These are phyloP conservation scores for Noccaea bulbosa DNA, from an alignment of 345 rosid genomes.

Conservation along the genomic window DNA sequence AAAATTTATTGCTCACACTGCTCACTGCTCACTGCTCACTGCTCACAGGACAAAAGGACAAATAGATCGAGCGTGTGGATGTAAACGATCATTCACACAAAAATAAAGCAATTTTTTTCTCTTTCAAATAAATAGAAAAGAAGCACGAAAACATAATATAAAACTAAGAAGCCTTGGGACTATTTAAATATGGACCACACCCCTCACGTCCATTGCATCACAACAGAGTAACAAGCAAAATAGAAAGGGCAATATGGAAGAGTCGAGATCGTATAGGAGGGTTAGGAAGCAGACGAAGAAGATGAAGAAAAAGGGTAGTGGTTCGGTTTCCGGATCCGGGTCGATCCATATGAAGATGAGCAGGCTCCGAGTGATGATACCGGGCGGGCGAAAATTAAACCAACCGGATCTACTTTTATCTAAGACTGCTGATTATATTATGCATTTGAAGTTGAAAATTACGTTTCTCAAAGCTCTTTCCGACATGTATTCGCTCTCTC, in stretches of 20 bases:
- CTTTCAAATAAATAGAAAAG: background rate
- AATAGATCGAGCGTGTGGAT: conserved; percentile 41
- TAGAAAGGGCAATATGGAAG: conserved; percentile 6
- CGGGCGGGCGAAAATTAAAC: conserved; percentile 60
- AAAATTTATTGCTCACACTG: background rate
- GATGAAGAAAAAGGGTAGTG: conserved; percentile 14
- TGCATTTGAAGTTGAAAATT: conserved; percentile 60
- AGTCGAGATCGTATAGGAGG: conserved; percentile 20
- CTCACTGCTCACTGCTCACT: too few species aligned
- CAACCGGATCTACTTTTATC: conserved; percentile 54
- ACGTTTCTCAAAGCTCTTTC: conserved; percentile 59
- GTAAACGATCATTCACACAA: conserved; percentile 4
- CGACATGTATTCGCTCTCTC: conserved; percentile 41
- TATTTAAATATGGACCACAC: conserved; percentile 30
- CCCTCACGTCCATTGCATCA: conserved; percentile 24
- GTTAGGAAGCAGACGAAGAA: conserved; percentile 38
- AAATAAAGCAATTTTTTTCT: background rate
- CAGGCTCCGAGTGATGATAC: conserved; percentile 63
- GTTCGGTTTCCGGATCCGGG: conserved; percentile 10
- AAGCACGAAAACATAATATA: background rate
- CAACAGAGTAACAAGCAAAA: conserved; percentile 11
- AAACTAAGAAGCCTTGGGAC: background rate
- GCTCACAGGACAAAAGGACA: conserved; percentile 5
- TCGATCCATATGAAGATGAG: conserved; percentile 53
- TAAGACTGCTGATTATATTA: conserved; percentile 61